Conservation (phyloP, 2,329 filamentous ascomycete genomes). For the Triangularia setosa region DNA sequence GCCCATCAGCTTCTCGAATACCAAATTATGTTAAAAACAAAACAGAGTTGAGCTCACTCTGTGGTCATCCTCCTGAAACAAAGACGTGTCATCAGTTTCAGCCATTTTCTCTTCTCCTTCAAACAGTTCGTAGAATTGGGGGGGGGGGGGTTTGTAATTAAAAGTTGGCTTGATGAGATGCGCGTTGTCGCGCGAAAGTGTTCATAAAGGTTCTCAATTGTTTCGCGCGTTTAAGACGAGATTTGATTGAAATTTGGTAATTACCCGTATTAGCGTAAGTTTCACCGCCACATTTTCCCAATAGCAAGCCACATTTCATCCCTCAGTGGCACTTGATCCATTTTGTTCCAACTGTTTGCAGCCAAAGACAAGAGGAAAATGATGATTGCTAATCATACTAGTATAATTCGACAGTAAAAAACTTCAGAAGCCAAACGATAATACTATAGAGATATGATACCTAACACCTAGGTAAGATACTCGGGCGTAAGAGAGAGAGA, state of each 20-base stretch:
- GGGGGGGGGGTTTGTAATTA: neutral
- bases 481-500: neutral
- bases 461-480: neutral
- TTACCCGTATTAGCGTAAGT: neutral
- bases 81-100: constrained; percentile 10
- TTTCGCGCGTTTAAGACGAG: neutral
- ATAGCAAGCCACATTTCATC: neutral
- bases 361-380: neutral
- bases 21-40: neutral
- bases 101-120: constrained; percentile 12
- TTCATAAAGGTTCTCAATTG: neutral
- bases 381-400: constrained; percentile 3
- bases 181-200: neutral
- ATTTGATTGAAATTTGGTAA: neutral
- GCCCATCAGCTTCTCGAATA: neutral
- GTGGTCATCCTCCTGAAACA: constrained; percentile 42
- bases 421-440: neutral
- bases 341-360: no score
- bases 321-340: neutral
- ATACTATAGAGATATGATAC: neutral
- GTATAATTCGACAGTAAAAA: neutral
- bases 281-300: neutral
- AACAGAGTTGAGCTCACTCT: constrained; percentile 39
- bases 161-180: neutral
- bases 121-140: neutral